Evolutionary conservation across 768 basidiomycete genomes (phyloP).

Genomic region (Rhodotorula babjevae): DNA sequence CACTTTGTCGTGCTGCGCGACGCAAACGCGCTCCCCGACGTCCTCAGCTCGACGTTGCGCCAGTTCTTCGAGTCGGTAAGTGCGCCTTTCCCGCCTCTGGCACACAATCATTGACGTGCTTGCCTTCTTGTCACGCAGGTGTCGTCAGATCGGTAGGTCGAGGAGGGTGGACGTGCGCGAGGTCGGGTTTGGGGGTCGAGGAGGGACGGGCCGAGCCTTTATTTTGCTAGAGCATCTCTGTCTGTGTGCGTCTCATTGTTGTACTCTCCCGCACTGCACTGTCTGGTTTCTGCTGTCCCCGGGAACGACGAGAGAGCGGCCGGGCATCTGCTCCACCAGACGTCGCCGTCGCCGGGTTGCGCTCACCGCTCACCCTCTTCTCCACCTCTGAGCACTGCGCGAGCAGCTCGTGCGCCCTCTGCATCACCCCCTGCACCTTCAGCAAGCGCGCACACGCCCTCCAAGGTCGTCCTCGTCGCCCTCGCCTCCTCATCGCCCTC

Average conservation of each 20-base stretch:
- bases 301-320: background rate
- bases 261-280: background rate
- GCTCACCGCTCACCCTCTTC: no score
- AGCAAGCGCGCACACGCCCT: no score
- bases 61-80: slow-evolving; percentile 55
- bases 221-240: background rate
- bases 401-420: no score
- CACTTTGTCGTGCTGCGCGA: slow-evolving; percentile 89
- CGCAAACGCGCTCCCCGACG: slow-evolving; percentile 86
- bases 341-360: no score
- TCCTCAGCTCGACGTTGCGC: slow-evolving; percentile 76
- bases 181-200: background rate
- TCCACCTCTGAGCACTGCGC: no score
- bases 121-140: background rate
- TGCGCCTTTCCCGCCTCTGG: background rate
- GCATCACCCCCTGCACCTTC: no score
- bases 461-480: background rate
- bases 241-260: background rate
- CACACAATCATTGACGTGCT: background rate
- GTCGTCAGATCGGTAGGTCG: slow-evolving; percentile 7
- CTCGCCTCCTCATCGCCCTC: background rate
- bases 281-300: background rate
- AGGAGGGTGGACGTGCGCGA: no score
- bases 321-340: no score
- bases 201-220: background rate